These are phyloP conservation scores for Pseudopyricularia javanii DNA, from an alignment of 2,329 filamentous ascomycete species.

Conservation along the genomic window DNA sequence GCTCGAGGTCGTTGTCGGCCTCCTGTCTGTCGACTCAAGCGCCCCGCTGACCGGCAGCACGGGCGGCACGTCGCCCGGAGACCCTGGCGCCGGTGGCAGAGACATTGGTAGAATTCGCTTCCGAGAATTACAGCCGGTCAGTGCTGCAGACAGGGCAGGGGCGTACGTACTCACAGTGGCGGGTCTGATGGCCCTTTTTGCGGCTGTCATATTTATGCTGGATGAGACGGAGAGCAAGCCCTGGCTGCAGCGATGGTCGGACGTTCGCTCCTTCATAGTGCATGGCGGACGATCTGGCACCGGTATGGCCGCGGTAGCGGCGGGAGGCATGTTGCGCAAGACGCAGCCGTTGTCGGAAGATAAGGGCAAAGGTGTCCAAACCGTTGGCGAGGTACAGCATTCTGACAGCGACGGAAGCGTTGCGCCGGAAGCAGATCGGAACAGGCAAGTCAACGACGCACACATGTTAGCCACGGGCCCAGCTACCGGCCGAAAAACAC, in stretches of 20 bases:
- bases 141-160: slow-evolving; percentile 52
- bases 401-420: not conserved
- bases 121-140: slow-evolving; percentile 25
- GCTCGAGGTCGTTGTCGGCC: slow-evolving; percentile 51
- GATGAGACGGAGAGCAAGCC: slow-evolving; percentile 3
- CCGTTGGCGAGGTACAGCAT: not conserved
- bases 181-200: slow-evolving; percentile 3
- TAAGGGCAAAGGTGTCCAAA: not conserved
- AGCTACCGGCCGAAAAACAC: not conserved
- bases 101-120: slow-evolving; percentile 23
- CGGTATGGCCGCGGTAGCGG: not conserved
- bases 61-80: slow-evolving; percentile 36
- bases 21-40: slow-evolving; percentile 35
- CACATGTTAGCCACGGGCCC: not conserved
- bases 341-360: not conserved
- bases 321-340: not conserved
- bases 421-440: not conserved
- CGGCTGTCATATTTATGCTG: slow-evolving; percentile 4
- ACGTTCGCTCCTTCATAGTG: not conserved
- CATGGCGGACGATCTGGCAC: not conserved
- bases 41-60: slow-evolving; percentile 25
- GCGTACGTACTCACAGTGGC: slow-evolving; percentile 48
- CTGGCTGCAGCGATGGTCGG: slow-evolving; percentile 2
- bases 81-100: slow-evolving; percentile 31
- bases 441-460: not conserved